Percentiles rank a stretch among this genome's conserved stretches.
Evolutionary conservation across 2,329 filamentous ascomycete genomes (phyloP).

Genomic region (Verticillium dahliae): DNA sequence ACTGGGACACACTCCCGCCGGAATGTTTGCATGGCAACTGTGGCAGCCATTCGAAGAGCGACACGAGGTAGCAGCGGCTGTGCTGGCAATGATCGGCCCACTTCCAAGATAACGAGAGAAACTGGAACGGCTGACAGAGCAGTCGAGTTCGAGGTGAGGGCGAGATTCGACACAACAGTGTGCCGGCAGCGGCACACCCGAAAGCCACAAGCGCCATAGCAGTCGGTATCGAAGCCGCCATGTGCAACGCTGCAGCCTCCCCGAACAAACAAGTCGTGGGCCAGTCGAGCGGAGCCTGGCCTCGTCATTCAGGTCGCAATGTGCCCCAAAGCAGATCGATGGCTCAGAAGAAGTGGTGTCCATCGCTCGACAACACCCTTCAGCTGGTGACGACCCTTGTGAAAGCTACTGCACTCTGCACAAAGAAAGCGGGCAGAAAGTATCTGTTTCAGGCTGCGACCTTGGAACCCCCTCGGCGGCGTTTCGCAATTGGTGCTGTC

Average conservation of each 20-base stretch:
- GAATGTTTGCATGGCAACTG: background rate
- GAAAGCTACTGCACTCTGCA: background rate
- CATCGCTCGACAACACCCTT: background rate
- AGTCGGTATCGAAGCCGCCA: background rate
- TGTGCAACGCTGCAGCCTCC: background rate
- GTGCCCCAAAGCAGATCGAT: too few relatives aligned
- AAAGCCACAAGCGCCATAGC: background rate
- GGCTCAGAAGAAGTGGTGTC: background rate
- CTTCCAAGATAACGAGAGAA: background rate
- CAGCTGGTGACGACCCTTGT: too few relatives aligned
- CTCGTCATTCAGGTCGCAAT: too few relatives aligned
- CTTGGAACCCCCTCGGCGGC: background rate
- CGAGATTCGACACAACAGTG: background rate
- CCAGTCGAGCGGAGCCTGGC: too few relatives aligned
- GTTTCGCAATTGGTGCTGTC: background rate
- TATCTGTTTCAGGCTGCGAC: background rate
- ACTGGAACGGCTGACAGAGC: background rate
- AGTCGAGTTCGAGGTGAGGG: background rate
- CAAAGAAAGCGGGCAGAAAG: background rate
- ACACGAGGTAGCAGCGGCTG: background rate
- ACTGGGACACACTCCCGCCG: background rate
- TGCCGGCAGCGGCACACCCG: background rate
- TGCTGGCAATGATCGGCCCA: background rate
- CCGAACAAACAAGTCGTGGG: too few relatives aligned
- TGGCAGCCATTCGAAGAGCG: background rate